Base-by-base conservation (phyloP, 371 early-diverging fungal species). In the Mortierella sp. region DNA sequence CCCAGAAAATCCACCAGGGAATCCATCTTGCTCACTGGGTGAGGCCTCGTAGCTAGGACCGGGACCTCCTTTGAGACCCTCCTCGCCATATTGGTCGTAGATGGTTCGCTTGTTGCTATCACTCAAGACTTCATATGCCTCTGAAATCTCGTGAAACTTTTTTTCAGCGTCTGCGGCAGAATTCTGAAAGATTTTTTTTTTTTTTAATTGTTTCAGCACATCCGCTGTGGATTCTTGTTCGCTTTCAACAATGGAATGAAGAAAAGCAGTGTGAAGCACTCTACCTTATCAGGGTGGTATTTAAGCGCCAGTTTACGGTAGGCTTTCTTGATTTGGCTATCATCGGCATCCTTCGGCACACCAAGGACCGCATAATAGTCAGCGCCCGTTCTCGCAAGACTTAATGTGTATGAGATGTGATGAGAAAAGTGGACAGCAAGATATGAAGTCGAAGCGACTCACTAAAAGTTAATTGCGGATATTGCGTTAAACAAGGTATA, bases 41-140 rank as follows among this genome's bases (percentile, higher is more conserved):
- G n/a, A n/a, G n/a, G n/a, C 83, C 2, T 83, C 87, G 0, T 85
- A 76, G 40, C 75, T 62, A 12, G 84, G 58, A 40, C 12, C 40
- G 4, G 58, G 58, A 12, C 87, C 87, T 55, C 91, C 93, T 81
- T 93, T 93, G 62, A 97, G 89, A 11, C 96, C 97, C 65, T 94
- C 97, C 86, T 97, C 97, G 55, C 97, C 97, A 77, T 86, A 96
- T 78, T 93, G 93, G 77, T 96, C 97, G 85, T 93, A 97, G 35
- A 96, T 87, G 45, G 93, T 87, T 30, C 95, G 91, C 84, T 96
- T 95, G 69, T 95, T 86, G 76, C 91, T 92, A 83, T 99, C 98
- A 49, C 96, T 96, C 6, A 98, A 89, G 65, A 97, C 94, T 86
- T 98, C 97, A 87, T 97, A 96, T 52, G 99, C 95, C 87, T 96